Percentiles rank a stretch among this genome's conserved stretches.
phyloP scores from a whole-genome alignment of 495 filamentous ascomycete species.

The Aspergillus carlsbadensis region DNA sequence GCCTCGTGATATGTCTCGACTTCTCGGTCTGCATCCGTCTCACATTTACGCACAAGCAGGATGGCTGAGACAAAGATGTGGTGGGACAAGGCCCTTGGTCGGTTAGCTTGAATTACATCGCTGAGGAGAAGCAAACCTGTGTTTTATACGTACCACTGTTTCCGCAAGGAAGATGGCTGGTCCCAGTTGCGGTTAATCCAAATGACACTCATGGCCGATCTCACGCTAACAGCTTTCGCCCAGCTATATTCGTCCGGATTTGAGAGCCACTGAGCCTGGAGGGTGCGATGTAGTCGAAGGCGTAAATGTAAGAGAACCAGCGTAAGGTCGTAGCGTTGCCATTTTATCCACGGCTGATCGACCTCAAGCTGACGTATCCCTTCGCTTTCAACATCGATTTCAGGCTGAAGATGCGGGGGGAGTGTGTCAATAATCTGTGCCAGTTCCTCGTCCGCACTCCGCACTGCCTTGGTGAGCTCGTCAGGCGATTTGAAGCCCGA shows the following conservation, averaged over 20 bases:
- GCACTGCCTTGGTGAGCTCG: neutral
- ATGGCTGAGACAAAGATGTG: constrained; percentile 7
- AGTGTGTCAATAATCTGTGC: neutral
- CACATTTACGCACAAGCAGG: neutral
- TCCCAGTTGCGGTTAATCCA: constrained; percentile 7
- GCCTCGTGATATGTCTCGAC: neutral
- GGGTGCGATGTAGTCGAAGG: constrained; percentile 2
- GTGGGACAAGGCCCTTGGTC: neutral
- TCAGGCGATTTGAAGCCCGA: neutral
- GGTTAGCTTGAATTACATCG: too few species aligned
- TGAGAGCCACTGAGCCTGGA: neutral
- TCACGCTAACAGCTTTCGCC: neutral
- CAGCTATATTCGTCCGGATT: neutral
- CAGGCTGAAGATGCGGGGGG: neutral
- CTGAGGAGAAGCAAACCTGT: too few species aligned
- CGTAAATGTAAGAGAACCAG: constrained; percentile 1
- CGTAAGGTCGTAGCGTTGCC: constrained; percentile 4
- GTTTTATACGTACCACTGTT: neutral
- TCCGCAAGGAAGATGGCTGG: constrained; percentile 3
- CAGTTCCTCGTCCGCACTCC: neutral
- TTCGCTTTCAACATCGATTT: neutral
- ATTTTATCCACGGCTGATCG: neutral
- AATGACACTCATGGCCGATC: constrained; percentile 2
- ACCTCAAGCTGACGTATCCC: neutral
- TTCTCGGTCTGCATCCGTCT: neutral